A percentile compares a stretch with the other conserved stretches of the same genome.
These are phyloP conservation scores for Senecio squalidus DNA, from an alignment of 140 eudicot genomes.

Conservation along the genomic window DNA sequence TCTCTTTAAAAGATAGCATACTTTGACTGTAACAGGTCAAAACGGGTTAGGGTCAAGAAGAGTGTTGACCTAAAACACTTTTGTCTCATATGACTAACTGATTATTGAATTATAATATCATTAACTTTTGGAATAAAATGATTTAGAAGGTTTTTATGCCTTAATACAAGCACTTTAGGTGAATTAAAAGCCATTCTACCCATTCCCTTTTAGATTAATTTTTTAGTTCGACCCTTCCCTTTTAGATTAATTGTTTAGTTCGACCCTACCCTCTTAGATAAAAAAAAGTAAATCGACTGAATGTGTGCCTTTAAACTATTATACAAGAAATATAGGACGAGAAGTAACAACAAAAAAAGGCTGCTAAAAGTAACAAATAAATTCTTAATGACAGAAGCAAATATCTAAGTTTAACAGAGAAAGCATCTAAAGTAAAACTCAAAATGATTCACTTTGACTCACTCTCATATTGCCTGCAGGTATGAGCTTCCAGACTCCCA, in stretches of 20 bases:
- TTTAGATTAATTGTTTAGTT: background rate
- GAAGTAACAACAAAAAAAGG: background rate
- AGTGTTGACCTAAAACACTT: background rate
- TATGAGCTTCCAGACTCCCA: constrained; percentile 93
- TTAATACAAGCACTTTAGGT: background rate
- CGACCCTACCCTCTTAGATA: background rate
- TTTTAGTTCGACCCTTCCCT: background rate
- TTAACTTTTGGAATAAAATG: too few species aligned
- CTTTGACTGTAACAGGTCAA: background rate
- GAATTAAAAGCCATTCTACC: too few species aligned
- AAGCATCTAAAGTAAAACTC: background rate
- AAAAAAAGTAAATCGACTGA: too few species aligned
- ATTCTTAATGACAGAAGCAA: background rate
- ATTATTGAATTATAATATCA: too few species aligned
- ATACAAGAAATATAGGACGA: too few species aligned
- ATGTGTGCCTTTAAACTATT: too few species aligned
- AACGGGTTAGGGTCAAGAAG: background rate
- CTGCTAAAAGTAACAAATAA: background rate
- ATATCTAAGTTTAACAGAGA: background rate
- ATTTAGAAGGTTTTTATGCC: background rate
- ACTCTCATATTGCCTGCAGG: constrained; percentile 55
- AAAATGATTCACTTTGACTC: constrained; percentile 10
- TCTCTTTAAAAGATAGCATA: background rate
- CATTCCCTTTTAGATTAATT: background rate
- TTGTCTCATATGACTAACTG: background rate